These are phyloP conservation scores for Allium sativum DNA, from an alignment of 106 monocot species.

Conservation along the genomic window DNA sequence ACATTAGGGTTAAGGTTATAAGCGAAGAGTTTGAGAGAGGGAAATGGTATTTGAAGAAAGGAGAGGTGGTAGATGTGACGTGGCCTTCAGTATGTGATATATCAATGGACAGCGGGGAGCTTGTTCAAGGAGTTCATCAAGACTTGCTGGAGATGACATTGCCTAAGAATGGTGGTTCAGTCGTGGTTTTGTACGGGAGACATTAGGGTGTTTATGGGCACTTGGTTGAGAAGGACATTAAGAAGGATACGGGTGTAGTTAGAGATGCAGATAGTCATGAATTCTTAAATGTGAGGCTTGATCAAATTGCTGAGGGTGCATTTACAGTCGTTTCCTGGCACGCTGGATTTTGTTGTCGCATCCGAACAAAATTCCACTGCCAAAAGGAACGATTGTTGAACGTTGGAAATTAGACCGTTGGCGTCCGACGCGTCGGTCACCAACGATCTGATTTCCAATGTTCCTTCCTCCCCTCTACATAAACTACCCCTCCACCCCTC, in stretches of 20 bases:
- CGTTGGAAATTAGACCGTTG: no score
- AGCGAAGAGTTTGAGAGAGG: constrained; percentile 65
- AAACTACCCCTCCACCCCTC: no score
- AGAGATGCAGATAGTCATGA: constrained; percentile 66
- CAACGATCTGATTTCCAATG: no score
- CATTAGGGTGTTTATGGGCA: constrained; percentile 76
- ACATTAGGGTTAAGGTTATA: constrained; percentile 80
- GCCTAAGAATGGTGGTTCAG: constrained; percentile 66
- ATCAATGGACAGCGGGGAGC: constrained; percentile 58
- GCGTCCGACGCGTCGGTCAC: no score
- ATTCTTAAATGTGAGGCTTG: constrained; percentile 68
- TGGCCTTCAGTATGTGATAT: constrained; percentile 71
- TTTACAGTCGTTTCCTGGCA: no score
- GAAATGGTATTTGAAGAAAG: constrained; percentile 73
- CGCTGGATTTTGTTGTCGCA: no score
- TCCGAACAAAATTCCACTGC: no score
- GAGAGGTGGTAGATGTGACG: constrained; percentile 78
- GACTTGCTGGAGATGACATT: constrained; percentile 77
- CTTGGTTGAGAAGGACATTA: constrained; percentile 61
- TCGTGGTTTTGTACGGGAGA: constrained; percentile 73
- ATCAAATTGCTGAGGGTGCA: constrained; percentile 90
- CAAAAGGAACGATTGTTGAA: no score
- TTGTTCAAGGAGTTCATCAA: constrained; percentile 81
- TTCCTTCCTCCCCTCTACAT: no score
- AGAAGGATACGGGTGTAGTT: constrained; percentile 58